Conservation (phyloP, 306 rosid species). For the Hylodesmum podocarpum region DNA sequence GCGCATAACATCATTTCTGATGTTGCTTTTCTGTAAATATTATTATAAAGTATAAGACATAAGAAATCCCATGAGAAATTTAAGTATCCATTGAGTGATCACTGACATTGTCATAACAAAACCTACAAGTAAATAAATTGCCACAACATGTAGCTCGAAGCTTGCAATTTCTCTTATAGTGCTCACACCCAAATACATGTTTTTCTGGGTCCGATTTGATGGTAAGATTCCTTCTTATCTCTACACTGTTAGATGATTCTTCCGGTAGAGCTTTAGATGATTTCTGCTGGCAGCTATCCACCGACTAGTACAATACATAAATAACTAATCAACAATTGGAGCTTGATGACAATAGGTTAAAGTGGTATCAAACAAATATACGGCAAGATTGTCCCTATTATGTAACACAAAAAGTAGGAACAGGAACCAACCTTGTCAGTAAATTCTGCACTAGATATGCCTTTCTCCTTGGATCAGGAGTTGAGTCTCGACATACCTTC, state of each 20-base stretch:
- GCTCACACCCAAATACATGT: constrained; percentile 86
- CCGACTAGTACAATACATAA: constrained; percentile 57
- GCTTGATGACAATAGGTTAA: constrained; percentile 12
- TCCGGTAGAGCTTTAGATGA: constrained; percentile 61
- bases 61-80: constrained; percentile 27
- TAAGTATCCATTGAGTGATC: constrained; percentile 99
- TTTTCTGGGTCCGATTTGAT: constrained; percentile 66
- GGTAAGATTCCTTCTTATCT: constrained; percentile 62
- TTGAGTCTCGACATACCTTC: constrained; percentile 86
- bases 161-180: constrained; percentile 98
- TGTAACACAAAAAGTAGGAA: constrained; percentile 23
- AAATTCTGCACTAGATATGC: constrained; percentile 99
- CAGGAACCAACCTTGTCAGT: constrained; percentile 80
- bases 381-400: constrained; percentile 15
- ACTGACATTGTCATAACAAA: constrained; percentile 97
- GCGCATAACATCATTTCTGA: constrained; percentile 88
- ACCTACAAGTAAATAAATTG: constrained; percentile 86
- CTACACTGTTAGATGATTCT: constrained; percentile 64
- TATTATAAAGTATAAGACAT: constrained; percentile 25
- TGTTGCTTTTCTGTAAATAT: constrained; percentile 69
- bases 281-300: constrained; percentile 99
- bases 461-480: constrained; percentile 98
- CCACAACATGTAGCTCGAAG: constrained; percentile 98
- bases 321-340: constrained; percentile 27
- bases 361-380: constrained; percentile 11